Evolutionary conservation across 2,329 filamentous ascomycete species (phyloP).

Genomic region (Alternaria sp.): DNA sequence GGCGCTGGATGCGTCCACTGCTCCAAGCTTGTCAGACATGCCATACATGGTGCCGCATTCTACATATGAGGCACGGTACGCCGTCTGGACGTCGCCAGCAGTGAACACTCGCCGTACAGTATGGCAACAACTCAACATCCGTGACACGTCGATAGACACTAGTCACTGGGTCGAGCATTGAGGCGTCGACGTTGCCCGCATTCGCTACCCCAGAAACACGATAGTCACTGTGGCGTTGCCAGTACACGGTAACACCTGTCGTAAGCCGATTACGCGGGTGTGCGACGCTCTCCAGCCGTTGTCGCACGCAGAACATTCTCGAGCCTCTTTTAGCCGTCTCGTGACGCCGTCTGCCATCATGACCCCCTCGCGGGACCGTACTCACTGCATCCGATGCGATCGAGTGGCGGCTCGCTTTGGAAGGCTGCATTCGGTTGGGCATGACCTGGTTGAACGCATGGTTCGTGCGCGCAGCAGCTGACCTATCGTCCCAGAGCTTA

Average conservation of each 20-base stretch:
- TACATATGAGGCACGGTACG: not conserved
- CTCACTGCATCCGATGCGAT: not conserved
- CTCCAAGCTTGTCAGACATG: not conserved
- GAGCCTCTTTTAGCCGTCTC: not conserved
- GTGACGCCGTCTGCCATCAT: not conserved
- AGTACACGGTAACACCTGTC: not conserved
- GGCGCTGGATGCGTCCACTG: not conserved
- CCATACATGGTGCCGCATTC: not conserved
- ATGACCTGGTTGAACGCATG: slow-evolving; percentile 5
- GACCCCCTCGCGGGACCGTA: not conserved
- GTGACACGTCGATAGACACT: not conserved
- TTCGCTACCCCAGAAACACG: not conserved
- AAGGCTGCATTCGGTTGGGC: not conserved
- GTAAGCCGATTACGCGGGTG: slow-evolving; percentile 1
- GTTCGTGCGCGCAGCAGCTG: slow-evolving; percentile 6
- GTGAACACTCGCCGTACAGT: not conserved
- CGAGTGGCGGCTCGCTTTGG: not conserved
- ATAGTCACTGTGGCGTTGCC: slow-evolving; percentile 1
- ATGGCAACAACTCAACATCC: not conserved
- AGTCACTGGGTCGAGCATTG: not conserved
- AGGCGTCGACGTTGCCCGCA: not conserved
- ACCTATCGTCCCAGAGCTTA: not conserved
- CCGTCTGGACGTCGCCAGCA: not conserved
- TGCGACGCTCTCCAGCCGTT: not conserved
- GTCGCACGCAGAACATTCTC: not conserved